These are phyloP conservation scores for Suillus variegatus DNA, from an alignment of 768 basidiomycete genomes.

Conservation along the genomic window DNA sequence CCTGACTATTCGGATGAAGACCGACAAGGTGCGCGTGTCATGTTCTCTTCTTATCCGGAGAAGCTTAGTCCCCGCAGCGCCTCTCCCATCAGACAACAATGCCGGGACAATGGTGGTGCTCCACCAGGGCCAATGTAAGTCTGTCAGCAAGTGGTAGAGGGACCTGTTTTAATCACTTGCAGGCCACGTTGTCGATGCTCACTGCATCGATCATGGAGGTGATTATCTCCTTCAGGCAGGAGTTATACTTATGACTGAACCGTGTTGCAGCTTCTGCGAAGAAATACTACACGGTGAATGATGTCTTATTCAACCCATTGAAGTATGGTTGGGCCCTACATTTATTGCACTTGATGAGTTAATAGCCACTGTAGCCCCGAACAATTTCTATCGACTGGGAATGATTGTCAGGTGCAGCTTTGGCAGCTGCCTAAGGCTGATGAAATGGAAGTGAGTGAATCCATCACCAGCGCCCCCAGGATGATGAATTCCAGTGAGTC, in stretches of 20 bases:
- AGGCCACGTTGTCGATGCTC: constrained; percentile 3
- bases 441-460: constrained; percentile 12
- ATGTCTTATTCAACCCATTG: constrained; percentile 54
- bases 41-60: neutral
- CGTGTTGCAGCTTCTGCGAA: constrained; percentile 17
- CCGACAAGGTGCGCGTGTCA: neutral
- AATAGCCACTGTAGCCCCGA: constrained; percentile 31
- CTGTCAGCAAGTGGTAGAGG: neutral
- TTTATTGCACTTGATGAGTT: constrained; percentile 11
- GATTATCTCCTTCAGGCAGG: neutral
- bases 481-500: constrained; percentile 21
- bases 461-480: constrained; percentile 6
- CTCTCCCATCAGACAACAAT: constrained; percentile 46
- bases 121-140: constrained; percentile 30
- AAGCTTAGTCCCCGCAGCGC: constrained; percentile 21
- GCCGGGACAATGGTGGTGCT: constrained; percentile 49
- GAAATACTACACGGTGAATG: constrained; percentile 57
- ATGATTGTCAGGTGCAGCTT: constrained; percentile 42
- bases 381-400: constrained; percentile 48
- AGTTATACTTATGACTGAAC: neutral
- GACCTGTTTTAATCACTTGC: neutral
- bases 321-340: constrained; percentile 35
- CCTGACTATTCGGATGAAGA: constrained; percentile 32
- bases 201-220: neutral
- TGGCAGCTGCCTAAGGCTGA: constrained; percentile 40